Conservation (phyloP, 2,329 filamentous ascomycete species). For the Fusarium camptoceras region DNA sequence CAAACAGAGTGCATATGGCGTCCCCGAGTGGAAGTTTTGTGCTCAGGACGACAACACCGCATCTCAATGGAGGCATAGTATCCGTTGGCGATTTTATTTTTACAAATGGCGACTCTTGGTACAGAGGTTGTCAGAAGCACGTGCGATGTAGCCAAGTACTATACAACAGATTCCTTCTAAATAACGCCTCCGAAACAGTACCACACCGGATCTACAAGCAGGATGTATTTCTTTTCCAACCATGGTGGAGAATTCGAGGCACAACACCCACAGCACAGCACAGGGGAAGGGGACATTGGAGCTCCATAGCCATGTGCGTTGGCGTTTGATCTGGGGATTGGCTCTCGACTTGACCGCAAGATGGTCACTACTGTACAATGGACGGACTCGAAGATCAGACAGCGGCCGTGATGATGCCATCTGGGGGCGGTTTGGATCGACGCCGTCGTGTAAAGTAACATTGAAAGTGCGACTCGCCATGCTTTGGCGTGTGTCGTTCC, state of each 20-base stretch:
- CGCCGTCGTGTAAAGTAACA: conserved; percentile 11
- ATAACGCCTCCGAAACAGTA: not conserved
- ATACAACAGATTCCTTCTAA: not conserved
- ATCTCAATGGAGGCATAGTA: not conserved
- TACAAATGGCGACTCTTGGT: not conserved
- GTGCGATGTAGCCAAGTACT: not conserved
- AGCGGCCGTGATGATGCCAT: conserved; percentile 28
- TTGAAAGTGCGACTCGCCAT: conserved; percentile 25
- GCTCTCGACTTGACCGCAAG: conserved; percentile 29
- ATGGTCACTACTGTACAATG: conserved; percentile 7
- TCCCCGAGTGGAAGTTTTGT: conserved; percentile 1
- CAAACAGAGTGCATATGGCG: conserved; percentile 2
- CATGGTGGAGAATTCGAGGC: conserved; percentile 26
- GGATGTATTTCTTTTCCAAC: conserved; percentile 9
- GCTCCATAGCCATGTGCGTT: conserved; percentile 22
- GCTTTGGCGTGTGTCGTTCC: conserved; percentile 20
- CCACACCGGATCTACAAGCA: conserved; percentile 18
- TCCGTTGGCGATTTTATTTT: not conserved
- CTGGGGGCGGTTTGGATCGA: conserved; percentile 27
- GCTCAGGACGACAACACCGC: not conserved
- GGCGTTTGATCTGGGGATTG: conserved; percentile 32
- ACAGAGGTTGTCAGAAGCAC: not conserved
- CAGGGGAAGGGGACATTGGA: not conserved
- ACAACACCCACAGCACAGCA: not conserved
- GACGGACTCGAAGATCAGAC: conserved; percentile 13